phyloP scores from a whole-genome alignment of 192 early-diverging fungal genomes.

The Coemansia sp. region DNA sequence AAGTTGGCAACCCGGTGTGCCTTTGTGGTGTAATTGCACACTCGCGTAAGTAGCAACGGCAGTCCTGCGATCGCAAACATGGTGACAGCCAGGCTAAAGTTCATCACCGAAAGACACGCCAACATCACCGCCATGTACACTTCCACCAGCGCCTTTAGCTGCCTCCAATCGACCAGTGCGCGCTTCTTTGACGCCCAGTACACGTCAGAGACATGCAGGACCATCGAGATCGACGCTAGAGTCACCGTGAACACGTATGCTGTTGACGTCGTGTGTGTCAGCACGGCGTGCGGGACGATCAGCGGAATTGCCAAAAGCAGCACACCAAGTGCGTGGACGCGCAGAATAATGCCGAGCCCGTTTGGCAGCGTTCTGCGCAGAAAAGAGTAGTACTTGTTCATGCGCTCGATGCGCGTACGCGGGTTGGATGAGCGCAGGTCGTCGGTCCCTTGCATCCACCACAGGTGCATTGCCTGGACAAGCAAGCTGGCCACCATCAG shows the following conservation, averaged over 20 bases:
- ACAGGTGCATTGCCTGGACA: constrained; percentile 62
- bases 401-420: constrained; percentile 39
- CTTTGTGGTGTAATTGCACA: constrained; percentile 22
- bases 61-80: constrained; percentile 60
- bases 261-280: constrained; percentile 22
- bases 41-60: constrained; percentile 62
- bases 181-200: constrained; percentile 55
- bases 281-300: constrained; percentile 20
- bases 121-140: constrained; percentile 60
- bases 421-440: constrained; percentile 35
- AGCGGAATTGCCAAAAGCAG: constrained; percentile 27
- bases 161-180: constrained; percentile 37
- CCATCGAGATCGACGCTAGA: constrained; percentile 36
- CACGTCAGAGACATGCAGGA: constrained; percentile 60
- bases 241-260: constrained; percentile 37
- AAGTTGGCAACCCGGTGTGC: constrained; percentile 7
- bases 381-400: constrained; percentile 42
- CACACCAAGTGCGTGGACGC: constrained; percentile 53
- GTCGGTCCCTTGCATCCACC: constrained; percentile 50
- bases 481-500: constrained; percentile 74
- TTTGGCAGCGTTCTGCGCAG: constrained; percentile 35
- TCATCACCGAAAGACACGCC: constrained; percentile 67
- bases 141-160: constrained; percentile 42
- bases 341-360: constrained; percentile 24
- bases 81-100: constrained; percentile 69